phyloP scores from a whole-genome alignment of 2,329 filamentous ascomycete genomes.

The Epichloe typhina region DNA sequence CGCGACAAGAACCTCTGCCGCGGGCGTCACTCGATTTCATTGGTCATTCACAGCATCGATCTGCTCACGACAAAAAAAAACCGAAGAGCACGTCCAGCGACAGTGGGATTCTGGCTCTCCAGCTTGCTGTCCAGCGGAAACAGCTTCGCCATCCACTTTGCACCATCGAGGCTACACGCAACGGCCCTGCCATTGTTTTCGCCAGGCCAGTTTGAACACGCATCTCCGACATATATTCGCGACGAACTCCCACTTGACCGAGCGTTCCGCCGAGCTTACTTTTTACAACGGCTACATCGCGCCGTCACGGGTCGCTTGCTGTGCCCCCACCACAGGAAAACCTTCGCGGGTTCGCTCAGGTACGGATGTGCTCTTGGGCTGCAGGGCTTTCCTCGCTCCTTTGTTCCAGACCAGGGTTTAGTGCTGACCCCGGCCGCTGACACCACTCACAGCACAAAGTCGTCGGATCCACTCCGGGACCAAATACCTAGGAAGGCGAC shows the following conservation, averaged over 20 bases:
- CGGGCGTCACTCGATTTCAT: not conserved
- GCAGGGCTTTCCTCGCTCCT: constrained; percentile 2
- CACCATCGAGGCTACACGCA: not conserved
- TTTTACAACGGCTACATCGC: constrained; percentile 1
- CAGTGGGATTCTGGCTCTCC: not conserved
- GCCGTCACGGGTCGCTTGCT: constrained; percentile 1
- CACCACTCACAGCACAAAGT: constrained; percentile 1
- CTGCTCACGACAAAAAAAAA: not conserved
- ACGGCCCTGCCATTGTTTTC: not conserved
- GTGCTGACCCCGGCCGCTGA: constrained; percentile 5
- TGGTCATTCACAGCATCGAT: not conserved
- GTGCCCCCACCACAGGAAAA: constrained; percentile 2
- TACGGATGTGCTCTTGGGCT: constrained; percentile 2
- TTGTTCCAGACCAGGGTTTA: constrained; percentile 4
- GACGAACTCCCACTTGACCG: not conserved
- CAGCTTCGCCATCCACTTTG: not conserved
- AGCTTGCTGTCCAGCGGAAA: not conserved
- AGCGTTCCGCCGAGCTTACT: not conserved
- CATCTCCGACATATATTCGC: not conserved
- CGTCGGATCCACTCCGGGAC: not conserved
- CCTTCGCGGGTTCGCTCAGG: constrained; percentile 3
- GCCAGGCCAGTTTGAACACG: not conserved
- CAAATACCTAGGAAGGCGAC: not conserved
- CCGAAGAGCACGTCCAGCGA: not conserved
- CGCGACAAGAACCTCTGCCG: not conserved